These are phyloP conservation scores for Mortierella sp. DNA, from an alignment of 371 early-diverging fungal genomes.

Conservation along the genomic window DNA sequence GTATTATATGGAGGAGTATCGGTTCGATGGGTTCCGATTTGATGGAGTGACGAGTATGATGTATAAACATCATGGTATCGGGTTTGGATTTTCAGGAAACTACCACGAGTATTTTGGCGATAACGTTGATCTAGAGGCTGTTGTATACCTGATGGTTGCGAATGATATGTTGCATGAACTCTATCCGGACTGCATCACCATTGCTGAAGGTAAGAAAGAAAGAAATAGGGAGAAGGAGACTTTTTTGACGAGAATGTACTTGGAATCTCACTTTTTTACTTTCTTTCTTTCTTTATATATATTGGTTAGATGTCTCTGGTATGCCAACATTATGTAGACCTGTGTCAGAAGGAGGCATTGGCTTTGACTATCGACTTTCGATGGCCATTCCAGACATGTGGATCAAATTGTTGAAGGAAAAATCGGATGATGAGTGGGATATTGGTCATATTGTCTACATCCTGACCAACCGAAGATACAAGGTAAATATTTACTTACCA, in stretches of 20 bases:
- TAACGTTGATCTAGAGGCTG: conserved; percentile 83
- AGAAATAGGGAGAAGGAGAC: not conserved
- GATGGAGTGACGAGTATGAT: conserved; percentile 97
- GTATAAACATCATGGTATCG: conserved; percentile 94
- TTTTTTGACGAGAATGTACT: too few relatives aligned
- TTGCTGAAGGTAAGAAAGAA: conserved; percentile 73
- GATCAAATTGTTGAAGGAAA: conserved; percentile 94
- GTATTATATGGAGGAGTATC: conserved; percentile 87
- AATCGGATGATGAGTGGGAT: conserved; percentile 89
- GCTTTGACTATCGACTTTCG: conserved; percentile 92
- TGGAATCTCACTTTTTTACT: not conserved
- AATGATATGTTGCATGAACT: conserved; percentile 83
- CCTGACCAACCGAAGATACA: conserved; percentile 85
- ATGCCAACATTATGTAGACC: conserved; percentile 94
- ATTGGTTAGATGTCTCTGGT: conserved; percentile 95
- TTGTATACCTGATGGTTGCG: conserved; percentile 87
- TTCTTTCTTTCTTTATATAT: not conserved
- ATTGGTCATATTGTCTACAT: conserved; percentile 84
- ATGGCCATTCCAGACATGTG: conserved; percentile 98
- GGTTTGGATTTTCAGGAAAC: conserved; percentile 88
- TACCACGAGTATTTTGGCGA: conserved; percentile 93
- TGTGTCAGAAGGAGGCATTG: conserved; percentile 90
- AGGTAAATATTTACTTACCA: too few relatives aligned
- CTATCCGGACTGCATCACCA: conserved; percentile 82
- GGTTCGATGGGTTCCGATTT: conserved; percentile 95